Conservation (phyloP, 192 early-diverging fungal genomes). For the Rhizoclosmatium sp. region DNA sequence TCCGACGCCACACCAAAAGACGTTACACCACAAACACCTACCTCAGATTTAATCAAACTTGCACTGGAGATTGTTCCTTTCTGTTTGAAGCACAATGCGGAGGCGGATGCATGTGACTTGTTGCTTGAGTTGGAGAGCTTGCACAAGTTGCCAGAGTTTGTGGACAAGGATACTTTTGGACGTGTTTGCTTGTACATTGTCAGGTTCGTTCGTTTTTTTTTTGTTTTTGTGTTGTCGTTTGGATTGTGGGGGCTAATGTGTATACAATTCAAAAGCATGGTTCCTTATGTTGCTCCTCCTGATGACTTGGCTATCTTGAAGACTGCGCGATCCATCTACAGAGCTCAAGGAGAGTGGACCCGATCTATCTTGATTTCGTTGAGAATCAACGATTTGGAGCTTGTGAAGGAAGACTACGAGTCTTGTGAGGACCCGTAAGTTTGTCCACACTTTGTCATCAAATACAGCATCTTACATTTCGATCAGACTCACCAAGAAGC, state of each 20-base stretch:
- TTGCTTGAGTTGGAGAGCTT: constrained; percentile 89
- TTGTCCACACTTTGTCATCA: neutral
- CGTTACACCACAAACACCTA: constrained; percentile 35
- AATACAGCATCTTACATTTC: neutral
- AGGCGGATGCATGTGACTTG: constrained; percentile 98
- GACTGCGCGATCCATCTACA: constrained; percentile 91
- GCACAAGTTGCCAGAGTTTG: constrained; percentile 79
- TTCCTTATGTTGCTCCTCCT: constrained; percentile 89
- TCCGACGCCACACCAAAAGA: neutral
- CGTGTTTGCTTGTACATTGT: constrained; percentile 96
- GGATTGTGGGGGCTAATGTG: constrained; percentile 66
- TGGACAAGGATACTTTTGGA: constrained; percentile 91
- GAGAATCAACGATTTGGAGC: constrained; percentile 77
- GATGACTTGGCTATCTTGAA: constrained; percentile 84
- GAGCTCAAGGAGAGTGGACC: constrained; percentile 78
- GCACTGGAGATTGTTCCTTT: constrained; percentile 92
- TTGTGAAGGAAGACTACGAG: constrained; percentile 89
- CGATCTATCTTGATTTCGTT: constrained; percentile 89
- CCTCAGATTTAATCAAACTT: constrained; percentile 73
- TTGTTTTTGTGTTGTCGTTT: neutral
- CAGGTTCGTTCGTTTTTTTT: constrained; percentile 56
- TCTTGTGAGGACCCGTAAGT: constrained; percentile 80
- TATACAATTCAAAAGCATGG: constrained; percentile 40
- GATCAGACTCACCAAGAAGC: constrained; percentile 82
- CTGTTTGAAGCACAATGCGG: constrained; percentile 96